phyloP scores from a whole-genome alignment of 1,139 yeast species.

The Hyphopichia fennica region DNA sequence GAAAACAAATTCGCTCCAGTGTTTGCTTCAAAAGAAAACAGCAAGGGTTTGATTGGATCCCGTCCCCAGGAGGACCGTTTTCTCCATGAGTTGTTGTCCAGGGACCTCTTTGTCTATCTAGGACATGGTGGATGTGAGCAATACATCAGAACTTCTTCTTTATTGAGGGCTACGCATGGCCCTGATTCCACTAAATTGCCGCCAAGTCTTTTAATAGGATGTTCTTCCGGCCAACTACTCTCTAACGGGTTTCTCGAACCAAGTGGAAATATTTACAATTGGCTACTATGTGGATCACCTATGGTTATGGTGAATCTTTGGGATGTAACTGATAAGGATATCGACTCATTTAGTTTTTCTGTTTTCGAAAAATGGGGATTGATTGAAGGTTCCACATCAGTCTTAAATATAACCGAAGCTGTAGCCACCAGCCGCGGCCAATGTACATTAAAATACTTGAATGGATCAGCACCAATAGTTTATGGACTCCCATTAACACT shows the following conservation, averaged over 20 bases:
- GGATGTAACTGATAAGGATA: slow-evolving; percentile 97
- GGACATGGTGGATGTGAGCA: slow-evolving; percentile 98
- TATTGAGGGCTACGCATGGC: slow-evolving; percentile 19
- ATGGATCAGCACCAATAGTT: slow-evolving; percentile 34
- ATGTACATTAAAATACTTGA: slow-evolving; percentile 52
- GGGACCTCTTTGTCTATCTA: slow-evolving; percentile 69
- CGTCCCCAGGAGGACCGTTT: slow-evolving; percentile 57
- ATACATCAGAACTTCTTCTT: slow-evolving; percentile 48
- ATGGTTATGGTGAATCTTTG: slow-evolving; percentile 84
- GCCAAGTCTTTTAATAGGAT: slow-evolving; percentile 81
- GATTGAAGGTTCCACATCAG: slow-evolving; percentile 13
- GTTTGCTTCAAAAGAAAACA: slow-evolving; percentile 30
- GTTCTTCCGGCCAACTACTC: slow-evolving; percentile 78
- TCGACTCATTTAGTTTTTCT: slow-evolving; percentile 69
- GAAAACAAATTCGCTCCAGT: slow-evolving; percentile 55
- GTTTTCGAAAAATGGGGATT: slow-evolving; percentile 67
- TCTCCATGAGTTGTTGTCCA: slow-evolving; percentile 31
- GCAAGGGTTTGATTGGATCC: slow-evolving; percentile 49
- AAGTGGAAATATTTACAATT: slow-evolving; percentile 73
- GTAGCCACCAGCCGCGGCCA: slow-evolving; percentile 51
- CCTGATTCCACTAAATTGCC: slow-evolving; percentile 38
- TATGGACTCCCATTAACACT: slow-evolving; percentile 25
- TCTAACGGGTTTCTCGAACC: slow-evolving; percentile 66
- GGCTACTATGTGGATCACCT: slow-evolving; percentile 79
- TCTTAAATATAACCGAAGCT: slow-evolving; percentile 47